A percentile compares a stretch with the other conserved stretches of the same genome.
Conservation (phyloP, 306 rosid genomes). For the Neltuma alba region DNA sequence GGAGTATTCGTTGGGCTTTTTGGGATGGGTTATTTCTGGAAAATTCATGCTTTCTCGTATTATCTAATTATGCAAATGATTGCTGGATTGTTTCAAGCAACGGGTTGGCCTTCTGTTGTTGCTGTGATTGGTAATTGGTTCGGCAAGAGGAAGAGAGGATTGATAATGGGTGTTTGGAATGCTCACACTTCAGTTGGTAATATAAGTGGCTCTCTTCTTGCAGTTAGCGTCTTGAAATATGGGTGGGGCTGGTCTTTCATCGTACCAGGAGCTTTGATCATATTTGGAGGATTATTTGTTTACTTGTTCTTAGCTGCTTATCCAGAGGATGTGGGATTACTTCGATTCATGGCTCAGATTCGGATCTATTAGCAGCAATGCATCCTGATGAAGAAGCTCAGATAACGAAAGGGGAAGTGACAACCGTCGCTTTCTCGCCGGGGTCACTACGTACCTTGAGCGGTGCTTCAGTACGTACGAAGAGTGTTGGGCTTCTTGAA, state of each 20-base stretch:
- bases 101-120: slow-evolving; percentile 93
- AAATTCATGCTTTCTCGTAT: slow-evolving; percentile 63
- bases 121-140: slow-evolving; percentile 93
- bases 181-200: slow-evolving; percentile 88
- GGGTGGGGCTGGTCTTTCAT: slow-evolving; percentile 96
- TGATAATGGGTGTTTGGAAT: slow-evolving; percentile 91
- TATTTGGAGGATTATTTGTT: slow-evolving; percentile 65
- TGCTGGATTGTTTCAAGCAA: slow-evolving; percentile 85
- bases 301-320: slow-evolving; percentile 69
- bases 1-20: slow-evolving; percentile 66
- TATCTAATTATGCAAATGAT: slow-evolving; percentile 70
- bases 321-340: slow-evolving; percentile 66
- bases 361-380: slow-evolving; percentile 14
- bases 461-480: slow-evolving; percentile 27
- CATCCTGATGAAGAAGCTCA: slow-evolving; percentile 54
- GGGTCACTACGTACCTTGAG: slow-evolving; percentile 28
- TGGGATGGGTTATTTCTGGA: slow-evolving; percentile 78
- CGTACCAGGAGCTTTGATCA: slow-evolving; percentile 55
- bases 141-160: slow-evolving; percentile 76
- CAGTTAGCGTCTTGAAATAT: slow-evolving; percentile 69
- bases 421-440: neutral
- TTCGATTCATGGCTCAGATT: slow-evolving; percentile 34
- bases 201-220: slow-evolving; percentile 75
- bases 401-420: slow-evolving; percentile 7
- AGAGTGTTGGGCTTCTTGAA: slow-evolving; percentile 61